Percentiles rank a stretch among this genome's conserved stretches.
These are phyloP conservation scores for Diatrype stigma DNA, from an alignment of 2,329 filamentous ascomycete genomes.

Conservation along the genomic window DNA sequence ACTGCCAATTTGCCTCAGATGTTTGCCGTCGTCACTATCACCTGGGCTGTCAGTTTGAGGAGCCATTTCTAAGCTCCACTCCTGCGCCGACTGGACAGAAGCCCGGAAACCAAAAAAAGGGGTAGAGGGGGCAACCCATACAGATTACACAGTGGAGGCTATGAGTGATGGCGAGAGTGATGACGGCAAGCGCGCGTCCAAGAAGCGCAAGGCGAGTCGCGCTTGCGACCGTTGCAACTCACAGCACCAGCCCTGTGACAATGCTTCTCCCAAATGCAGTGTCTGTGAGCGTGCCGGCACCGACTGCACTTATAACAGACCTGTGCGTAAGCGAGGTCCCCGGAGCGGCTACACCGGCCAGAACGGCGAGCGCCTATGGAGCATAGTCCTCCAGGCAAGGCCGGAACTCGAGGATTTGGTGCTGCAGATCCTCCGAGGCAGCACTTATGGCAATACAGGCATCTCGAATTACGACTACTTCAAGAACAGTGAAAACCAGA, in stretches of 20 bases:
- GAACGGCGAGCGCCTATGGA: slow-evolving; percentile 30
- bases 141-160: slow-evolving; percentile 20
- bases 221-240: slow-evolving; percentile 43
- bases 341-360: slow-evolving; percentile 31
- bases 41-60: neutral
- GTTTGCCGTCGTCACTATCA: neutral
- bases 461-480: slow-evolving; percentile 27
- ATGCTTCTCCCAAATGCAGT: slow-evolving; percentile 41
- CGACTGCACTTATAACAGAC: slow-evolving; percentile 30
- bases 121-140: slow-evolving; percentile 12
- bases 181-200: slow-evolving; percentile 27
- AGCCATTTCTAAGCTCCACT: neutral
- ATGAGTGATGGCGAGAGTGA: slow-evolving; percentile 33
- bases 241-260: slow-evolving; percentile 46
- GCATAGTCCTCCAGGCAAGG: slow-evolving; percentile 27
- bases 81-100: neutral
- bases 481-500: slow-evolving; percentile 29
- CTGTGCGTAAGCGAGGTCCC: slow-evolving; percentile 30
- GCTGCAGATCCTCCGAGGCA: slow-evolving; percentile 23
- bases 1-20: neutral
- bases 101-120: slow-evolving; percentile 2
- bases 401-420: slow-evolving; percentile 29
- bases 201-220: slow-evolving; percentile 32
- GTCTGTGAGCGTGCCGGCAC: slow-evolving; percentile 37
- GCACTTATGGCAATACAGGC: slow-evolving; percentile 25